A percentile compares a stretch with the other conserved stretches of the same genome.
phyloP scores from a whole-genome alignment of 441 rosid species.

The California macrophylla region DNA sequence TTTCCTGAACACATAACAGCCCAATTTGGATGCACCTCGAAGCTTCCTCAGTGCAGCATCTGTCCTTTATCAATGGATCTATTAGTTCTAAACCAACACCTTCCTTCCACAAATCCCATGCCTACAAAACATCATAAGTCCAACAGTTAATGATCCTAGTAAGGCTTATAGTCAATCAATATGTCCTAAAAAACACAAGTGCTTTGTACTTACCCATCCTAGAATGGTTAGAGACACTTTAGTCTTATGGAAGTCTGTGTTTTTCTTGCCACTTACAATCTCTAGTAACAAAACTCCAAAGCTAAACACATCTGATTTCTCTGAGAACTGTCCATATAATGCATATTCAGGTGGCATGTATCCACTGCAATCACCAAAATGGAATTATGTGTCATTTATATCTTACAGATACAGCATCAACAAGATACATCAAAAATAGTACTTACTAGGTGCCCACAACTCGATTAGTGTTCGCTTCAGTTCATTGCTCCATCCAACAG shows the following conservation, averaged over 20 bases:
- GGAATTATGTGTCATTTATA: background rate
- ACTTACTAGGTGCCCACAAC: slow-evolving; percentile 95
- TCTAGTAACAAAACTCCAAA: slow-evolving; percentile 76
- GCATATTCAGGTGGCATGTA: background rate
- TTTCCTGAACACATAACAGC: slow-evolving; percentile 37
- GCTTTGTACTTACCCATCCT: slow-evolving; percentile 34
- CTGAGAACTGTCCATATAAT: slow-evolving; percentile 13
- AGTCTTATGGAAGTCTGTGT: slow-evolving; percentile 48
- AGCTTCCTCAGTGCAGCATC: slow-evolving; percentile 17
- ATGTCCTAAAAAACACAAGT: background rate
- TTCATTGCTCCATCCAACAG: slow-evolving; percentile 68
- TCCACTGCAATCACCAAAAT: background rate
- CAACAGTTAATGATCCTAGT: background rate
- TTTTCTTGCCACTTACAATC: slow-evolving; percentile 63
- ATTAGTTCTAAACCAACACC: slow-evolving; percentile 24
- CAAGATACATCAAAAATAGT: background rate
- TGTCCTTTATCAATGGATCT: slow-evolving; percentile 23
- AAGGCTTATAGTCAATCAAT: background rate
- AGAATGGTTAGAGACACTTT: slow-evolving; percentile 27
- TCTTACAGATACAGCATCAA: background rate
- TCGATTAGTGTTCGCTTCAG: slow-evolving; percentile 63
- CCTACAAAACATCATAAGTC: slow-evolving; percentile 15
- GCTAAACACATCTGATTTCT: slow-evolving; percentile 62
- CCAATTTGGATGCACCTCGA: slow-evolving; percentile 33
- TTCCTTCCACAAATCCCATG: slow-evolving; percentile 36